Base-by-base conservation (phyloP, 2,329 filamentous ascomycete genomes). In the Alternaria longipes region DNA sequence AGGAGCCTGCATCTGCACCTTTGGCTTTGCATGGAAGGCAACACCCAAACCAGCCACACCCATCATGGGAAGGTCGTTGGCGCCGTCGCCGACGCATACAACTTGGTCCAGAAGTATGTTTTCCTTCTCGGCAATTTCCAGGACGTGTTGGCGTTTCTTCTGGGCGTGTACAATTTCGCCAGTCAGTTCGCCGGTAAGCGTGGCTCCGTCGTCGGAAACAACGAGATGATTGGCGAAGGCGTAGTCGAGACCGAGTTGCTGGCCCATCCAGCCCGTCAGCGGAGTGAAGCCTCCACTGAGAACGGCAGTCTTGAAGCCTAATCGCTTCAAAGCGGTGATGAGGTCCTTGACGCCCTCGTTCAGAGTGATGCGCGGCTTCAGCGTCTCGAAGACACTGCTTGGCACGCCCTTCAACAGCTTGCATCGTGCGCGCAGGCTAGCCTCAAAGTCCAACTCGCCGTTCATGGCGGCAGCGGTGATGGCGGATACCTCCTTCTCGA, bases 391-490 rank as follows among this genome's bases (percentile, higher is more conserved):
- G 16, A 98, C 90, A 57, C 87, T 87, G 9, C 86, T 89, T 0
- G 91, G 88, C 8, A 97, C 88, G 32, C 94, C 94, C 70, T 90
- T 91, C 41, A 99, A 86, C 44, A 98, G 84, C 41, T 86, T 86
- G 28, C 96, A 93, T 20, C 95, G 87, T 76, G 91, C 92, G 59
- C 89, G 88, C 74, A 99, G 89, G 1, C 91, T 94, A 0, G 87
- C 87, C 54, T 94, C 89, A 70, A 99, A 99, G 78, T 97, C 94
- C 36, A 98, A 84, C 82, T 98, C 94, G 62, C 95, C 95, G 68
- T 94, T 90, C 95, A 99, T 99, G 36, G 95, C 94, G 34, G 93
- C 90, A 61, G 90, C 90, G 0, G 95, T 99, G 69, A 99, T 98
- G 71, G 90, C 85, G 9, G 93, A 91, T 40, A 99, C 94, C 71